These are phyloP conservation scores for Talaromyces sp. DNA, from an alignment of 2,329 filamentous ascomycete species.

Conservation along the genomic window DNA sequence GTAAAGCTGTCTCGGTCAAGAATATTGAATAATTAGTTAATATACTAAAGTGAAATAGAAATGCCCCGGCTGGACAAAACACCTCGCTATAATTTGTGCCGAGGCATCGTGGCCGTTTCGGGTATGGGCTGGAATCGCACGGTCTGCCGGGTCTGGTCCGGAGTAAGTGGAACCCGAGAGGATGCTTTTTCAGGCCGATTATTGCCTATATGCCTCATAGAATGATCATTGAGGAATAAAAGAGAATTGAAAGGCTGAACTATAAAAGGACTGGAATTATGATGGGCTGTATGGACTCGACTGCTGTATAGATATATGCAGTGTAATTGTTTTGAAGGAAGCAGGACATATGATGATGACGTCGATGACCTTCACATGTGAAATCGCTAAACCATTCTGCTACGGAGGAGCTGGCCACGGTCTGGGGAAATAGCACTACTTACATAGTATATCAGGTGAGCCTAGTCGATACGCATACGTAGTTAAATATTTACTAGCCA, in stretches of 20 bases:
- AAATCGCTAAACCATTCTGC: background rate
- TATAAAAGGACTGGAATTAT: too few species aligned
- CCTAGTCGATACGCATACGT: background rate
- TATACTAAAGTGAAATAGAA: background rate
- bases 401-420: background rate
- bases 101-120: slow-evolving; percentile 2
- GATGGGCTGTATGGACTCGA: too few species aligned
- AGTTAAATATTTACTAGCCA: background rate
- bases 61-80: background rate
- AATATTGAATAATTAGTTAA: background rate
- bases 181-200: background rate
- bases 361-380: slow-evolving; percentile 18
- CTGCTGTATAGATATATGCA: background rate
- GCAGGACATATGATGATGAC: slow-evolving; percentile 10
- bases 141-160: background rate
- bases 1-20: background rate
- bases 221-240: background rate
- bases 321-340: background rate
- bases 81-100: slow-evolving; percentile 1
- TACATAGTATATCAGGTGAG: slow-evolving; percentile 2
- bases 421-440: slow-evolving; percentile 3
- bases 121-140: background rate
- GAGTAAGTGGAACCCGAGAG: slow-evolving; percentile 1
- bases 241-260: too few species aligned
- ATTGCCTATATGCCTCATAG: background rate